Conservation (phyloP, 2,329 filamentous ascomycete genomes). For the Chaetothyriales sp. region DNA sequence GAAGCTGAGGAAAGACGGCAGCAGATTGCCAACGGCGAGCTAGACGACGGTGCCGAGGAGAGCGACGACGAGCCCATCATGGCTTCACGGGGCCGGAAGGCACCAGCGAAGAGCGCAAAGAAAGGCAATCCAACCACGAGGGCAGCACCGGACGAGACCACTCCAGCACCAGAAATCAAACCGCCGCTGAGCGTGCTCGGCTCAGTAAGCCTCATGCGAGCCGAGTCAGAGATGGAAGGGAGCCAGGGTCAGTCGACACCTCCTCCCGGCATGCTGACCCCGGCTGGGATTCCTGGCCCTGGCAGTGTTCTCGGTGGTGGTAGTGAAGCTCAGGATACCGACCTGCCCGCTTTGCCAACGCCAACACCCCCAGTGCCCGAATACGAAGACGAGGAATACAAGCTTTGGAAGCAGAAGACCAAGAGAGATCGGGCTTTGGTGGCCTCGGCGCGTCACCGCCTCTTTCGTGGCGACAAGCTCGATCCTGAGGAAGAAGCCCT, state of each 20-base stretch:
- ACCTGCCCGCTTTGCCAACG: conserved; percentile 50
- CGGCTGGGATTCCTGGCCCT: conserved; percentile 53
- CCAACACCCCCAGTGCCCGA: conserved; percentile 60
- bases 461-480: conserved; percentile 73
- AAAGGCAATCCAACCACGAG: conserved; percentile 50
- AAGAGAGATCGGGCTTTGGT: conserved; percentile 85
- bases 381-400: conserved; percentile 80
- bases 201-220: conserved; percentile 33
- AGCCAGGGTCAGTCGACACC: conserved; percentile 74
- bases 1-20: conserved; percentile 72
- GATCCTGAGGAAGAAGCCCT: conserved; percentile 80
- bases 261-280: conserved; percentile 61
- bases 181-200: conserved; percentile 45
- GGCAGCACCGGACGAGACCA: conserved; percentile 62
- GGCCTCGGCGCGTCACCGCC: conserved; percentile 67
- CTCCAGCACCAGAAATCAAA: conserved; percentile 61
- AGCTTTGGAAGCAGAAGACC: conserved; percentile 96
- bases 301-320: conserved; percentile 38
- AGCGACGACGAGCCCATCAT: conserved; percentile 97
- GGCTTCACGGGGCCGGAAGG: conserved; percentile 85
- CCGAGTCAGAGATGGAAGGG: conserved; percentile 59
- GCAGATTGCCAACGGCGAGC: conserved; percentile 65
- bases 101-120: conserved; percentile 61
- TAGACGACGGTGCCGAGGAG: conserved; percentile 64
- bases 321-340: conserved; percentile 72